Conservation (phyloP, 2,329 filamentous ascomycete genomes). For the Hortaea werneckii region DNA sequence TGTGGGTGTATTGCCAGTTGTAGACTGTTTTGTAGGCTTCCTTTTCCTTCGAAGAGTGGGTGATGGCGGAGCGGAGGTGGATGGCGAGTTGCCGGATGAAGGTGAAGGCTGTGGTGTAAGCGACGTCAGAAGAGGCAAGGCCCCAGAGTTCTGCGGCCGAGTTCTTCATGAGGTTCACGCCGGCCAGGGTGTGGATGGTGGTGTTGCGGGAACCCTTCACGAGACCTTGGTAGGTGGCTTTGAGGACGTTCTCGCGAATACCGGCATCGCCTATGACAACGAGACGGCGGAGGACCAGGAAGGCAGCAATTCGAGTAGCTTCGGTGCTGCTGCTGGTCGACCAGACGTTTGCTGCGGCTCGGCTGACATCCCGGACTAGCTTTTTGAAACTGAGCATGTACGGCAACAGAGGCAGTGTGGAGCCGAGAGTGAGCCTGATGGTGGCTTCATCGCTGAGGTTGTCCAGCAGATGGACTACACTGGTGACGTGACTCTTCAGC, state of each 20-base stretch:
- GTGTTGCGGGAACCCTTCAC: slow-evolving; percentile 85
- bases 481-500: slow-evolving; percentile 80
- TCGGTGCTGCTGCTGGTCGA: slow-evolving; percentile 77
- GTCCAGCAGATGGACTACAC: slow-evolving; percentile 75
- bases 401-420: slow-evolving; percentile 73
- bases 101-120: slow-evolving; percentile 89
- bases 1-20: slow-evolving; percentile 99
- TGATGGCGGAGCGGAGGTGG: slow-evolving; percentile 89
- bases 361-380: slow-evolving; percentile 74
- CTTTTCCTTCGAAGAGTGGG: slow-evolving; percentile 71
- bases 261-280: slow-evolving; percentile 84
- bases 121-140: slow-evolving; percentile 61
- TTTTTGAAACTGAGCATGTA: slow-evolving; percentile 98
- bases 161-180: slow-evolving; percentile 99
- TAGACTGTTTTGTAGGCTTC: slow-evolving; percentile 94
- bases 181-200: slow-evolving; percentile 77
- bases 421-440: slow-evolving; percentile 77
- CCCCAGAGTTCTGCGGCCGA: slow-evolving; percentile 97
- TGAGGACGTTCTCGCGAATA: slow-evolving; percentile 79
- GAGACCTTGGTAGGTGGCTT: slow-evolving; percentile 84
- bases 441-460: slow-evolving; percentile 84
- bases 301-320: slow-evolving; percentile 78
- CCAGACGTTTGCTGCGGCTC: slow-evolving; percentile 82
- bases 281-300: slow-evolving; percentile 74
- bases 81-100: slow-evolving; percentile 97